Evolutionary conservation across 2,329 filamentous ascomycete species (phyloP), one percentile per base, ranked within the genome.

Genomic region (Knufia petricola): DNA sequence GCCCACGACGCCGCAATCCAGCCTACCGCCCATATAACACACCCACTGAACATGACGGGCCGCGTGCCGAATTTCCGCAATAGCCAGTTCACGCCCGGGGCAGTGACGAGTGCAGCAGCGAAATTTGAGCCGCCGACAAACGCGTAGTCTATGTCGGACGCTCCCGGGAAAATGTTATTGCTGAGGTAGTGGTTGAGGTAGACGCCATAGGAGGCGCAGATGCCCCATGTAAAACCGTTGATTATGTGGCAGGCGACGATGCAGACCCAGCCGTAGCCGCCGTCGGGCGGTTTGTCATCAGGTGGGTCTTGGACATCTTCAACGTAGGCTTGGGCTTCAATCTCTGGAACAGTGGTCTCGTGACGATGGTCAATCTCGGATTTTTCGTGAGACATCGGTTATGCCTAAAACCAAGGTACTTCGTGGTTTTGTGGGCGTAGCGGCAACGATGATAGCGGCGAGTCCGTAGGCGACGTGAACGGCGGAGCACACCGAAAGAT

Each of bases 151-250:
- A 64, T 47, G 23, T 51, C 52, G 2, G 47, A 56, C 0, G 60
- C 54, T 17, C 50, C 56, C 1, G 56, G 50, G 30, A 63, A 64
- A 7, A 59, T 58, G 7, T 61, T 46, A 31, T 62, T 54, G 4
- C 58, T 50, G 12, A 71, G 59, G 49, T 69, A 73, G 45, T 69
- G 63, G 4, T 64, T 62, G 0, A 72, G 62, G 48, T 70, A 72
- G 12, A 73, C 64, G 31, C 67, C 68, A 49, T 68, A 72, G 12
- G 61, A 61, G 23, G 60, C 51, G 9, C 56, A 44, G 13, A 63
- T 54, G 2, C 63, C 63, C 63, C 63, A 65, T 3, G 58, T 62
- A 44, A 63, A 62, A 2, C 55, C 59, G 51, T 64, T 64, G 48
- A 63, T 61, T 17, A 55, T 44, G 50, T 60, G 59, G 12, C 55